These are phyloP conservation scores for Citrus sp. DNA, from an alignment of 345 rosid genomes.

Conservation along the genomic window DNA sequence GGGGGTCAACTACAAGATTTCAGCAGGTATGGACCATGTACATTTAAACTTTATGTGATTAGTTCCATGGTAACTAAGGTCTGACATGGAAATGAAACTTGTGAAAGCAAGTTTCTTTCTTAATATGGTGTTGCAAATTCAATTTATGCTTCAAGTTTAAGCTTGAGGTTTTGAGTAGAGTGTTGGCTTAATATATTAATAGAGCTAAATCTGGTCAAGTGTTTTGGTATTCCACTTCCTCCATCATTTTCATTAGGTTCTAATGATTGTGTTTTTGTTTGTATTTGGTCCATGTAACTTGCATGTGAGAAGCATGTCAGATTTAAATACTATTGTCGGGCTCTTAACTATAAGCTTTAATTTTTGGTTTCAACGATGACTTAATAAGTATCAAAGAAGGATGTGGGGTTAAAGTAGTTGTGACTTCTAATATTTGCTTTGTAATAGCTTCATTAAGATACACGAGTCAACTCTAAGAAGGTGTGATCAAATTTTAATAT, in stretches of 20 bases:
- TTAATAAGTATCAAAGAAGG: neutral
- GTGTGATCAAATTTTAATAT: neutral
- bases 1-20: conserved; percentile 40
- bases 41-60: neutral
- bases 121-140: neutral
- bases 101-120: neutral
- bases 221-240: neutral
- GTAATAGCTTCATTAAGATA: neutral
- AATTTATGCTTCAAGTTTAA: neutral
- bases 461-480: neutral
- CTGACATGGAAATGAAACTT: neutral
- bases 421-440: conserved; percentile 2
- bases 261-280: neutral
- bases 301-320: neutral
- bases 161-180: neutral
- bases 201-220: neutral
- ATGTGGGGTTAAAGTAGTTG: neutral
- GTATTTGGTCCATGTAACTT: neutral
- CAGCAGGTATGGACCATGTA: conserved; percentile 41
- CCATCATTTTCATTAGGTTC: neutral
- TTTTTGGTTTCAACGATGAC: neutral
- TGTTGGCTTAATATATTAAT: neutral
- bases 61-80: neutral
- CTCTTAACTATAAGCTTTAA: neutral
- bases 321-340: neutral